phyloP scores from a whole-genome alignment of 2,329 filamentous ascomycete species.

The Blastomyces emzantsi region DNA sequence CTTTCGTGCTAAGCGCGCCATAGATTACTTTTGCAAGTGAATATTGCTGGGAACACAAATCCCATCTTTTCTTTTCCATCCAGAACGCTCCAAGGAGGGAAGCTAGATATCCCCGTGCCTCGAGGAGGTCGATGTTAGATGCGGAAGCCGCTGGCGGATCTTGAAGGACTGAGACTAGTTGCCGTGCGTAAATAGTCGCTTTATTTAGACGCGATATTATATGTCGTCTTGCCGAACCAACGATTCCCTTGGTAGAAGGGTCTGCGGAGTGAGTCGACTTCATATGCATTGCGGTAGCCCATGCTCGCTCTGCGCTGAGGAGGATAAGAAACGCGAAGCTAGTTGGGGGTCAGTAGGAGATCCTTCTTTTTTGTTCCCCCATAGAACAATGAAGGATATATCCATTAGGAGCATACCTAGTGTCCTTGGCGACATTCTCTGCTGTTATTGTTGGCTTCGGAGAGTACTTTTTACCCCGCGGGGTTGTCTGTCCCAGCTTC shows the following conservation, averaged over 20 bases:
- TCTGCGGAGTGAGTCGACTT: slow-evolving; percentile 74
- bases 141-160: slow-evolving; percentile 52
- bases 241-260: slow-evolving; percentile 60
- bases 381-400: not conserved
- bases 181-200: slow-evolving; percentile 59
- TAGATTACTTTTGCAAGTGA: slow-evolving; percentile 75
- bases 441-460: slow-evolving; percentile 61
- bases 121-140: slow-evolving; percentile 61
- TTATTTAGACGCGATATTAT: slow-evolving; percentile 83
- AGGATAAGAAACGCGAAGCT: slow-evolving; percentile 74
- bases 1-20: slow-evolving; percentile 56
- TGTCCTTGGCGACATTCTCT: slow-evolving; percentile 63
- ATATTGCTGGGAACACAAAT: slow-evolving; percentile 64
- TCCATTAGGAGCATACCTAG: slow-evolving; percentile 52
- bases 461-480: slow-evolving; percentile 77
- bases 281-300: slow-evolving; percentile 93
- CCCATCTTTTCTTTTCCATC: slow-evolving; percentile 86
- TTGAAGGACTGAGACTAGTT: slow-evolving; percentile 58
- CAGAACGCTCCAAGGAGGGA: slow-evolving; percentile 66
- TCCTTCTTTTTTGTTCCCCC: not conserved
- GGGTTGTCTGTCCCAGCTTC: slow-evolving; percentile 74
- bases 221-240: slow-evolving; percentile 71
- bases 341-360: slow-evolving; percentile 13
- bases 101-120: slow-evolving; percentile 74
- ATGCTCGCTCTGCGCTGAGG: slow-evolving; percentile 79